phyloP scores from a whole-genome alignment of 768 basidiomycete genomes.

The Boletus huronensis region DNA sequence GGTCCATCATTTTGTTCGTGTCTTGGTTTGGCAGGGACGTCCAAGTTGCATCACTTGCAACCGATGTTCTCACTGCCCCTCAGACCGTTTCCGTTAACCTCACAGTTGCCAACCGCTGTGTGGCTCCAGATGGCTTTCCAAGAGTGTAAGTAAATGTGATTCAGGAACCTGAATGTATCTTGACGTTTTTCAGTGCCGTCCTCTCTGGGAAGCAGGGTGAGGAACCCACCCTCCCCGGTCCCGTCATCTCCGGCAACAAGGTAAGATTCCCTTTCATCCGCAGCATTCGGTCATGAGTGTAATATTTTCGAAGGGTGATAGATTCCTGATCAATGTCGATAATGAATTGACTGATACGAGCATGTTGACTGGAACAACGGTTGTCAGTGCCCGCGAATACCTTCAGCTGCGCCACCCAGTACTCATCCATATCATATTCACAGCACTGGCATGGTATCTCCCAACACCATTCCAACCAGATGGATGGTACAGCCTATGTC shows the following conservation, averaged over 20 bases:
- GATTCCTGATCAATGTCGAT: conserved; percentile 15
- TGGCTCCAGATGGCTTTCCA: conserved; percentile 13
- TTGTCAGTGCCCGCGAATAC: conserved; percentile 15
- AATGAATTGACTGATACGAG: conserved; percentile 19
- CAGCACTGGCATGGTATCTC: conserved; percentile 29
- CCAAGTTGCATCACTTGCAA: not conserved
- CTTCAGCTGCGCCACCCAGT: no score
- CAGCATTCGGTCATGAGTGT: not conserved
- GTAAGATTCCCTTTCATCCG: conserved; percentile 7
- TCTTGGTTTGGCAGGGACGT: not conserved
- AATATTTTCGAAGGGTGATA: conserved; percentile 12
- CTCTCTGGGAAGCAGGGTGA: conserved; percentile 31
- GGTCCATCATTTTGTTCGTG: not conserved
- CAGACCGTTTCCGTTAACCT: not conserved
- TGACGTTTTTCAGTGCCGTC: conserved; percentile 26
- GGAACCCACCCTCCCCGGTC: conserved; percentile 35
- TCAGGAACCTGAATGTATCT: not conserved
- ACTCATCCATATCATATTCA: conserved; percentile 4
- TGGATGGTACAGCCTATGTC: conserved; percentile 36
- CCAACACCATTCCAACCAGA: conserved; percentile 21
- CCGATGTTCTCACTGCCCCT: not conserved
- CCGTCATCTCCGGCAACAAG: conserved; percentile 39
- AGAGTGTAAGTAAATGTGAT: conserved; percentile 1
- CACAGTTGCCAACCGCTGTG: conserved; percentile 2
- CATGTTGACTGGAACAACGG: conserved; percentile 19